Evolutionary conservation across 2,329 filamentous ascomycete species (phyloP).

Genomic region (Penicillium sp.): DNA sequence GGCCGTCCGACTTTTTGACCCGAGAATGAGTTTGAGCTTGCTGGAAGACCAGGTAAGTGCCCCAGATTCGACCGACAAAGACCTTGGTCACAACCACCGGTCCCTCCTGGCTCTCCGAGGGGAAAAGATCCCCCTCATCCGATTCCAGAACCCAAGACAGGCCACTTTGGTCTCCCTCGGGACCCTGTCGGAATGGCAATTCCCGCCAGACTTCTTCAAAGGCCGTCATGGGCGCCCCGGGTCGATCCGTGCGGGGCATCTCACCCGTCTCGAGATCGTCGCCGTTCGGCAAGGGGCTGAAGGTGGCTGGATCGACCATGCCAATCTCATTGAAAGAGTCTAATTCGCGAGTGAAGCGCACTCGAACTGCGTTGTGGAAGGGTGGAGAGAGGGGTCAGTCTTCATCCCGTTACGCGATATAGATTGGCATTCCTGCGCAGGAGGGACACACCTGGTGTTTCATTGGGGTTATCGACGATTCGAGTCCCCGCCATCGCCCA

Average conservation of each 20-base stretch:
- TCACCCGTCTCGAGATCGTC: constrained; percentile 36
- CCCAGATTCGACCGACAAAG: constrained; percentile 28
- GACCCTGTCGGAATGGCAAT: constrained; percentile 28
- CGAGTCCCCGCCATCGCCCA: constrained; percentile 17
- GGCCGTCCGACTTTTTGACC: constrained; percentile 6
- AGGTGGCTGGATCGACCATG: constrained; percentile 31
- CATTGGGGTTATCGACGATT: constrained; percentile 10
- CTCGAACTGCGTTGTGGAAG: constrained; percentile 20
- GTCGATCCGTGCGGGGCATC: constrained; percentile 36
- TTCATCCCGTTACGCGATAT: too few species aligned
- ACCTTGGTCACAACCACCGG: constrained; percentile 19
- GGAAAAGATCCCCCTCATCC: constrained; percentile 5
- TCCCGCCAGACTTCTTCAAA: constrained; percentile 67
- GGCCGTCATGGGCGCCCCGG: constrained; percentile 26
- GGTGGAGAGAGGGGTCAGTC: too few species aligned
- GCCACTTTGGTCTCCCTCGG: constrained; percentile 18
- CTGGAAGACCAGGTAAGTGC: constrained; percentile 24
- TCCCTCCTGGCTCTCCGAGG: constrained; percentile 10
- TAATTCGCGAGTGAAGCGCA: constrained; percentile 36
- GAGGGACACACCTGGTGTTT: constrained; percentile 4
- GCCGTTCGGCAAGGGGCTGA: constrained; percentile 35
- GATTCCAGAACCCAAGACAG: constrained; percentile 30
- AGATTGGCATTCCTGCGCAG: too few species aligned
- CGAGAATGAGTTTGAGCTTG: constrained; percentile 20
- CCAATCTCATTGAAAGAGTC: constrained; percentile 34